These are phyloP conservation scores for Gossypium stocksii DNA, from an alignment of 345 rosid species.

Conservation along the genomic window DNA sequence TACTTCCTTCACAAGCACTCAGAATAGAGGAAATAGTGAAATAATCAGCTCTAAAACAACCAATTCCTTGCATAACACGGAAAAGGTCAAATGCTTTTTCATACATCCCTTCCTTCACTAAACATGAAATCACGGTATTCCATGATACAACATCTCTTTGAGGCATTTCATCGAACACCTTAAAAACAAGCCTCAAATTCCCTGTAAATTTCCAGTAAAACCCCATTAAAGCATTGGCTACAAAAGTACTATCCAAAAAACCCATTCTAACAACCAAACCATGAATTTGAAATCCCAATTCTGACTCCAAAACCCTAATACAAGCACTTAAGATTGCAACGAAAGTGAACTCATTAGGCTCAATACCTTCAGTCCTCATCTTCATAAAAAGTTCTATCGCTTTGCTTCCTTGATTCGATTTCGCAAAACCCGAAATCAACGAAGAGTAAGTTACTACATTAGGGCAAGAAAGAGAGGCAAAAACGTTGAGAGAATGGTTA, in stretches of 20 bases:
- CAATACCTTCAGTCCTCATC: conserved; percentile 49
- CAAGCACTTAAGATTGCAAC: conserved; percentile 58
- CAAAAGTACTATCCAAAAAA: conserved; percentile 38
- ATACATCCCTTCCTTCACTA: conserved; percentile 37
- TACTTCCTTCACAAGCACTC: conserved; percentile 51
- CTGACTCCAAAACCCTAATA: conserved; percentile 31
- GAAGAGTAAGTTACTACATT: conserved; percentile 64
- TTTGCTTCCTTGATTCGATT: conserved; percentile 40
- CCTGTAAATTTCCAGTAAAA: conserved; percentile 42
- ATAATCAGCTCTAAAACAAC: conserved; percentile 42
- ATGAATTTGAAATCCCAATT: conserved; percentile 54
- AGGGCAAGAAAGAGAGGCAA: conserved; percentile 46
- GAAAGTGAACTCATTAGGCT: conserved; percentile 47
- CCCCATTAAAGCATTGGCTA: conserved; percentile 64
- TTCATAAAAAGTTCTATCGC: conserved; percentile 53
- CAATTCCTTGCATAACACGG: conserved; percentile 29
- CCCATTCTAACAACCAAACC: conserved; percentile 43
- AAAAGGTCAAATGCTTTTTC: conserved; percentile 47
- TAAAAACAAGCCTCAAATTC: conserved; percentile 31
- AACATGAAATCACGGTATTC: conserved; percentile 67
- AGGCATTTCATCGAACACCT: conserved; percentile 67
- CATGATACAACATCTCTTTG: conserved; percentile 57
- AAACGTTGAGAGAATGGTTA: conserved; percentile 46
- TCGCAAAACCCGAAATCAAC: conserved; percentile 57
- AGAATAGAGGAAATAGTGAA: conserved; percentile 58